Conservation (phyloP, 2,329 filamentous ascomycete genomes). For the Byssochlamys sp. region DNA sequence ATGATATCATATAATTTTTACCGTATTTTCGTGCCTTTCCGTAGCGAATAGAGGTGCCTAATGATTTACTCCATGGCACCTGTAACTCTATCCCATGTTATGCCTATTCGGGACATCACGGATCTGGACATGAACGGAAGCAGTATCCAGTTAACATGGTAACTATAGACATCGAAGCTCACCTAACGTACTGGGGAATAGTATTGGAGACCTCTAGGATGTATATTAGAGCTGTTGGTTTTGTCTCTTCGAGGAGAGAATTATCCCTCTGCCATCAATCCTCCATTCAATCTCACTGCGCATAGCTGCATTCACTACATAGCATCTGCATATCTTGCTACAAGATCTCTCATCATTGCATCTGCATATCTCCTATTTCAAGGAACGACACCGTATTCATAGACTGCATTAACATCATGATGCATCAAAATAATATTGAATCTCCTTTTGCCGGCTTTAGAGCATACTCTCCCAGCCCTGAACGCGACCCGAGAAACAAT, state of each 20-base stretch:
- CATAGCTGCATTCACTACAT: background rate
- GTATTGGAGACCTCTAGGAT: background rate
- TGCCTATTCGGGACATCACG: background rate
- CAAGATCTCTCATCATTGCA: background rate
- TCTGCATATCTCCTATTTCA: background rate
- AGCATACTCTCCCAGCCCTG: background rate
- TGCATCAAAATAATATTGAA: background rate
- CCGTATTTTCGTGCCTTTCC: too few relatives aligned
- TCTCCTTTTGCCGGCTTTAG: background rate
- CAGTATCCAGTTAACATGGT: background rate
- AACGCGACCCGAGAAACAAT: background rate
- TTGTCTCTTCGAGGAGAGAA: background rate
- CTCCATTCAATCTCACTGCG: background rate
- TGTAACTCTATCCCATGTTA: background rate
- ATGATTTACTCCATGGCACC: background rate
- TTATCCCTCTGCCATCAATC: background rate
- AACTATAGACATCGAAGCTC: background rate
- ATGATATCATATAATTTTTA: too few relatives aligned
- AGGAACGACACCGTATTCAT: background rate
- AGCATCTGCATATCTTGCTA: background rate
- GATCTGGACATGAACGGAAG: background rate
- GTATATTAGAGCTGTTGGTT: background rate
- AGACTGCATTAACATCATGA: background rate
- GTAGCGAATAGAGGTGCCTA: background rate
- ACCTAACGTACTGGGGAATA: background rate